Evolutionary conservation across 2,329 filamentous ascomycete species (phyloP).

Genomic region (Rhexocercosporidium sp.): DNA sequence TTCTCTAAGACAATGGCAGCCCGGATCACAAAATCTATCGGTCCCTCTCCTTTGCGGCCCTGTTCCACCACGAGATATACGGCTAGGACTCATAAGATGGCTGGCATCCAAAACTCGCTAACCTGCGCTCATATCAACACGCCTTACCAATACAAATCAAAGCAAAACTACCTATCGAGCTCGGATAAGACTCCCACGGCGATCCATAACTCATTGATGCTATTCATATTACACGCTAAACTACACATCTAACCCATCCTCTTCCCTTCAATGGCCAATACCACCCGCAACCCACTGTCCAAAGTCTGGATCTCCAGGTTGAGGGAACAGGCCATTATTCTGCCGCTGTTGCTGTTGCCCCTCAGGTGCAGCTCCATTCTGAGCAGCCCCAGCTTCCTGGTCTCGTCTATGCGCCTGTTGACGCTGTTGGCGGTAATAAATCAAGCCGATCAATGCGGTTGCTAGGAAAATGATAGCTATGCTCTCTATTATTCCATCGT

Average conservation of each 20-base stretch:
- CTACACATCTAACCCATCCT: conserved; percentile 20
- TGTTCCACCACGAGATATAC: no score
- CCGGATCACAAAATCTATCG: no score
- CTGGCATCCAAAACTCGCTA: no score
- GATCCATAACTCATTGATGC: conserved; percentile 7
- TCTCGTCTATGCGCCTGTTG: conserved; percentile 60
- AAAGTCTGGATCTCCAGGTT: conserved; percentile 69
- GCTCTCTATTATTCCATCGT: conserved; percentile 83
- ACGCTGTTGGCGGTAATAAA: conserved; percentile 80
- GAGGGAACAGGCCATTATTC: conserved; percentile 66
- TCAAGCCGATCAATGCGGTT: conserved; percentile 73
- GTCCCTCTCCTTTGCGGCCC: no score
- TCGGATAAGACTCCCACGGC: not conserved
- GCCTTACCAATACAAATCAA: no score
- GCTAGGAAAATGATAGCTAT: conserved; percentile 82
- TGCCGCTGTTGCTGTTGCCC: conserved; percentile 39
- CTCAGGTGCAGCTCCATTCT: conserved; percentile 40
- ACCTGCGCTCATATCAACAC: no score
- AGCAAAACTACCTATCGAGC: no score
- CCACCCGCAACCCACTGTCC: conserved; percentile 68
- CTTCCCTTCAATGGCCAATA: conserved; percentile 58
- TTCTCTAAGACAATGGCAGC: no score
- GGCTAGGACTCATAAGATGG: no score
- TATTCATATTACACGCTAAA: conserved; percentile 29
- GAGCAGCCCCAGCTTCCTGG: conserved; percentile 46